Percentiles rank a stretch among this genome's conserved stretches.
Evolutionary conservation across 2,329 filamentous ascomycete species (phyloP).

Genomic region (Alternaria infectoria): DNA sequence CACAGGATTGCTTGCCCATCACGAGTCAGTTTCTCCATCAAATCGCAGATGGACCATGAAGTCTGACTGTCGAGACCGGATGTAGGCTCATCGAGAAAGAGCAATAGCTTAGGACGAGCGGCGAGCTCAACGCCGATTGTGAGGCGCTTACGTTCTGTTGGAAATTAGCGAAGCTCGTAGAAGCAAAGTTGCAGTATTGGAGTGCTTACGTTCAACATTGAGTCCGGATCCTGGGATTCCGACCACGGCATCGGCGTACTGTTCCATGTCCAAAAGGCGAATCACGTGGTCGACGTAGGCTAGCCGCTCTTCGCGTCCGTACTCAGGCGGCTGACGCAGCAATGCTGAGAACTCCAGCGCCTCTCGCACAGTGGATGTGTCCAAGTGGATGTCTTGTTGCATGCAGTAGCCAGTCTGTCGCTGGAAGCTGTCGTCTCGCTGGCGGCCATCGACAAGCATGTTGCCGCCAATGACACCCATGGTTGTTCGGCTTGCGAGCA

Average conservation of each 20-base stretch:
- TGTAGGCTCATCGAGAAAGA: constrained; percentile 72
- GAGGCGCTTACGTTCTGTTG: constrained; percentile 63
- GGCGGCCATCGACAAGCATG: constrained; percentile 74
- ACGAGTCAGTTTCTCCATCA: constrained; percentile 84
- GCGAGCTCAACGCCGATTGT: constrained; percentile 60
- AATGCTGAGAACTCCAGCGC: constrained; percentile 78
- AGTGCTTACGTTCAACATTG: constrained; percentile 52
- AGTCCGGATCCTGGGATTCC: constrained; percentile 21
- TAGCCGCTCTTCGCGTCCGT: constrained; percentile 17
- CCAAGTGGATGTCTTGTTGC: constrained; percentile 66
- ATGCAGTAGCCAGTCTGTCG: constrained; percentile 69
- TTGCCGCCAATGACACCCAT: constrained; percentile 81
- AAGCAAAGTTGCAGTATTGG: neutral
- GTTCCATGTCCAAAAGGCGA: constrained; percentile 81
- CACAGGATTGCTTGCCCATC: constrained; percentile 81
- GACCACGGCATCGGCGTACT: constrained; percentile 27
- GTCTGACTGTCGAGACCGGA: constrained; percentile 82
- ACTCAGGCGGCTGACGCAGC: constrained; percentile 59
- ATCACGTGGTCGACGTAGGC: constrained; percentile 78
- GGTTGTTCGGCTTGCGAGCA: constrained; percentile 75
- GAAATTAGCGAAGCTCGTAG: neutral
- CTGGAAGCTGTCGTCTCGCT: constrained; percentile 69
- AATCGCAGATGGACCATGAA: constrained; percentile 83
- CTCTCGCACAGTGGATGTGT: constrained; percentile 67
- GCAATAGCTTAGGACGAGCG: constrained; percentile 32